A percentile compares a stretch with the other conserved stretches of the same genome.
Conservation (phyloP, 2,329 filamentous ascomycete species). For the Magnaporthiopsis incrustans region DNA sequence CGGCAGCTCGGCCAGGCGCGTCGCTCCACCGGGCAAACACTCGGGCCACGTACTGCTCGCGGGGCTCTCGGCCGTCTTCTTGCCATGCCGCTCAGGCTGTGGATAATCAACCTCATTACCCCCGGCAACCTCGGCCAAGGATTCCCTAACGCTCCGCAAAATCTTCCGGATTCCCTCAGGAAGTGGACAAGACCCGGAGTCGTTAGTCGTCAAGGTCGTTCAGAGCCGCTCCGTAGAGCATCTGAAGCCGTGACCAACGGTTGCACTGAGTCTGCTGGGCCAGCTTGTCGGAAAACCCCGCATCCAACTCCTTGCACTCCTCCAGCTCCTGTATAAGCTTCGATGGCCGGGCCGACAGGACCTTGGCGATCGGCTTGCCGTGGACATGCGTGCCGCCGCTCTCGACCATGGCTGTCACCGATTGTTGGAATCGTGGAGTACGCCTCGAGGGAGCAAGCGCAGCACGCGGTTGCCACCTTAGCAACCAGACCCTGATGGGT, state of each 20-base stretch:
- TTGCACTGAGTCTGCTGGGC: neutral
- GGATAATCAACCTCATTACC: no score
- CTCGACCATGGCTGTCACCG: no score
- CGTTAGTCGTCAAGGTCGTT: neutral
- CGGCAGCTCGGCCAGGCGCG: no score
- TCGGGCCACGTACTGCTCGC: no score
- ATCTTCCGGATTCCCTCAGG: no score
- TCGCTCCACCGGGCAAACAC: no score
- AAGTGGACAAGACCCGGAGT: no score
- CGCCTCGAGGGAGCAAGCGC: slow-evolving; percentile 97
- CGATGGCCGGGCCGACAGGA: neutral
- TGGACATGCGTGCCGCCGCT: no score
- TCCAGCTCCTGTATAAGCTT: neutral
- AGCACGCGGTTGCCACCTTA: slow-evolving; percentile 98
- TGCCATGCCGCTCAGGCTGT: no score
- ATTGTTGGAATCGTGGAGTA: slow-evolving; percentile 99
- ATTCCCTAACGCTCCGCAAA: no score
- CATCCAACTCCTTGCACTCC: neutral
- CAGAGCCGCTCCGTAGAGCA: neutral
- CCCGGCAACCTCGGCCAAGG: no score
- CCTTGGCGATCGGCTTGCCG: neutral
- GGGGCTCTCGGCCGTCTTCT: no score
- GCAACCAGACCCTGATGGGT: slow-evolving; percentile 98
- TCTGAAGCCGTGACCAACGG: neutral
- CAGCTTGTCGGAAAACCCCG: neutral